Evolutionary conservation across 2,329 filamentous ascomycete species (phyloP).

Genomic region (Elsinoe batatas): DNA sequence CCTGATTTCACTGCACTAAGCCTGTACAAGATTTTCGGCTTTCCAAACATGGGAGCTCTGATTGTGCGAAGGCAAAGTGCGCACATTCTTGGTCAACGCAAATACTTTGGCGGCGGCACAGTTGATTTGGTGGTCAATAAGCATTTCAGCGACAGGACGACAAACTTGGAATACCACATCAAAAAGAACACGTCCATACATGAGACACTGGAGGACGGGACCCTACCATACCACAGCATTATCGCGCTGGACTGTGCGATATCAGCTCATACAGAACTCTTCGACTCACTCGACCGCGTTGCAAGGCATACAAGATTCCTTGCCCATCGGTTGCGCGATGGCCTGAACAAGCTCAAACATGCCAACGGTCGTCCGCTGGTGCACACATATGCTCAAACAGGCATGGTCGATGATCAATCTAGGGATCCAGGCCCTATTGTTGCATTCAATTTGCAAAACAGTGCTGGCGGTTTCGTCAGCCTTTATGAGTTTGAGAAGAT

Average conservation of each 20-base stretch:
- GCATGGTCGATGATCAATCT: slow-evolving; percentile 32
- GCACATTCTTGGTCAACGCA: slow-evolving; percentile 51
- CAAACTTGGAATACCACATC: slow-evolving; percentile 60
- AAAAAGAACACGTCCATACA: slow-evolving; percentile 62
- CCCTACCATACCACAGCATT: slow-evolving; percentile 82
- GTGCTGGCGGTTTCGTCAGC: slow-evolving; percentile 63
- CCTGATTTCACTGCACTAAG: slow-evolving; percentile 84
- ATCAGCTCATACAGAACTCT: slow-evolving; percentile 57
- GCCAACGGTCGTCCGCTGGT: slow-evolving; percentile 58
- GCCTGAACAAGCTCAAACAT: slow-evolving; percentile 55
- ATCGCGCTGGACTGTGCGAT: slow-evolving; percentile 73
- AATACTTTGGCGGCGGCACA: slow-evolving; percentile 89
- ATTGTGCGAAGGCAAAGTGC: slow-evolving; percentile 67
- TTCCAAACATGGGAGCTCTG: slow-evolving; percentile 79
- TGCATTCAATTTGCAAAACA: slow-evolving; percentile 70
- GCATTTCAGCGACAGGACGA: too few species aligned
- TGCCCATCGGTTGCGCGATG: slow-evolving; percentile 47
- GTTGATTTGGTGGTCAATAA: slow-evolving; percentile 69
- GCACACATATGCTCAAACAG: slow-evolving; percentile 47
- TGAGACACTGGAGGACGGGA: slow-evolving; percentile 81
- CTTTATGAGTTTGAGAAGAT: slow-evolving; percentile 83
- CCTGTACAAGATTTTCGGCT: slow-evolving; percentile 95
- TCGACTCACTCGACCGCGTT: slow-evolving; percentile 55
- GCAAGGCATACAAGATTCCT: slow-evolving; percentile 63
- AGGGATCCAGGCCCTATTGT: slow-evolving; percentile 59